A percentile compares a stretch with the other conserved stretches of the same genome.
Evolutionary conservation across 495 filamentous ascomycete genomes (phyloP).

Genomic region (Penicillium pancosmium): DNA sequence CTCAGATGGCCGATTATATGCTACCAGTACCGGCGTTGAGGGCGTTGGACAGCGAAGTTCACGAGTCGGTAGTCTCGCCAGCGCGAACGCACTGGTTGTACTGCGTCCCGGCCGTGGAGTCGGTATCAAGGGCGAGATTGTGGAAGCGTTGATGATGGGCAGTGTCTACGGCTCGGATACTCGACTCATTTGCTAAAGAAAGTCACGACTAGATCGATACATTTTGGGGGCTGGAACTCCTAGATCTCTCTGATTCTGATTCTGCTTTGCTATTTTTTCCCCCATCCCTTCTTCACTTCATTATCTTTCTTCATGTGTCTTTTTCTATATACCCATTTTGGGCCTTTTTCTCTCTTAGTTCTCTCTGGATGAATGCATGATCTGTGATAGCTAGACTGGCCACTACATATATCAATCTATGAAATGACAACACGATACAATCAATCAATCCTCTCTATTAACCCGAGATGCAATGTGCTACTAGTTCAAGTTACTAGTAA

Average conservation of each 20-base stretch:
- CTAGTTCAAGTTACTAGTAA: not conserved
- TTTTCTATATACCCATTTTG: conserved; percentile 9
- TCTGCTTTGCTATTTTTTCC: conserved; percentile 10
- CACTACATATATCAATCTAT: conserved; percentile 16
- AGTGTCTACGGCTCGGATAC: conserved; percentile 32
- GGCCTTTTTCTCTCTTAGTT: conserved; percentile 2
- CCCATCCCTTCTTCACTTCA: not conserved
- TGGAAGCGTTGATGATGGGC: conserved; percentile 68
- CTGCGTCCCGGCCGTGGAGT: conserved; percentile 61
- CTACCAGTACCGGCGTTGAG: conserved; percentile 76
- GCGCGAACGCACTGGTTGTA: conserved; percentile 83
- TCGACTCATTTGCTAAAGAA: conserved; percentile 27
- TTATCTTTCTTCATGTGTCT: conserved; percentile 9
- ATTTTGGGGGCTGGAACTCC: conserved; percentile 18
- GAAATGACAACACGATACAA: conserved; percentile 14
- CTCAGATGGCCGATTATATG: conserved; percentile 70
- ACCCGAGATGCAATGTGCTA: not conserved
- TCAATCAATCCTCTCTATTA: not conserved
- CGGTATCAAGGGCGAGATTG: conserved; percentile 53
- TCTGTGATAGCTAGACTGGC: conserved; percentile 14
- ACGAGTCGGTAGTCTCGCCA: conserved; percentile 80
- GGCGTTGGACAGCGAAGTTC: conserved; percentile 76
- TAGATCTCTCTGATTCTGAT: conserved; percentile 9
- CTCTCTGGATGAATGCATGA: not conserved
- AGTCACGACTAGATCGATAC: conserved; percentile 10